Evolutionary conservation across 805 yeast genomes (phyloP).

Genomic region (Teunomyces barrocoloradensis): DNA sequence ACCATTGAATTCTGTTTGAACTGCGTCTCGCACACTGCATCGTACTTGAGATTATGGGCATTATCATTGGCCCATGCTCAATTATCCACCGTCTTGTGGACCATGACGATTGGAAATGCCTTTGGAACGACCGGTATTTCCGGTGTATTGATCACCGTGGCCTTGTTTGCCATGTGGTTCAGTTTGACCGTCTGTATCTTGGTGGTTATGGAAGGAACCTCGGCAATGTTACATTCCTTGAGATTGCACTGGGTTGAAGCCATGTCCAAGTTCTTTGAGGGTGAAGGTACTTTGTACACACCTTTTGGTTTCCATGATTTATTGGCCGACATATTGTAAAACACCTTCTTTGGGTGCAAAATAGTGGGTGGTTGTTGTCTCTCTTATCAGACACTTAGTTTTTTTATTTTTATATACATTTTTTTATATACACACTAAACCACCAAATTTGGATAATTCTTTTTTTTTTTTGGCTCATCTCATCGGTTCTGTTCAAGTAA

Average conservation of each 20-base stretch:
- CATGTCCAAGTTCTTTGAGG: constrained; percentile 76
- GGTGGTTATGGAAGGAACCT: constrained; percentile 79
- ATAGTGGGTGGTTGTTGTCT: not conserved
- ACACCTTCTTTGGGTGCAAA: not conserved
- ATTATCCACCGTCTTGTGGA: constrained; percentile 69
- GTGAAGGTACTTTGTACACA: constrained; percentile 67
- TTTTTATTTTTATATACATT: not conserved
- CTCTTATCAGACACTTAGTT: not conserved
- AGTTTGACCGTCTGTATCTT: constrained; percentile 63
- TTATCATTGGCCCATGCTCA: constrained; percentile 79
- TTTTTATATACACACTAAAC: not conserved
- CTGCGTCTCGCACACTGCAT: constrained; percentile 79
- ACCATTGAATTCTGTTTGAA: constrained; percentile 78
- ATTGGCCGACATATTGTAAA: constrained; percentile 11
- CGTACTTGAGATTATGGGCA: constrained; percentile 77
- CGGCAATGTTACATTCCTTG: constrained; percentile 78
- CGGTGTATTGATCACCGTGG: constrained; percentile 58
- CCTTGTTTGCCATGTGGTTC: constrained; percentile 74
- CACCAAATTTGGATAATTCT: not conserved
- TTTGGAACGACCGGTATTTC: constrained; percentile 53
- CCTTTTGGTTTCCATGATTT: constrained; percentile 51
- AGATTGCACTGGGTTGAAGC: constrained; percentile 83
- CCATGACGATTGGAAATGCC: constrained; percentile 67
- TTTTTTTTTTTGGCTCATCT: not conserved
- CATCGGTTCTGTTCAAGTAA: not conserved